Evolutionary conservation across 2,329 filamentous ascomycete genomes (phyloP), one percentile per base, ranked within the genome.

Genomic region (Epichloe bromicola): DNA sequence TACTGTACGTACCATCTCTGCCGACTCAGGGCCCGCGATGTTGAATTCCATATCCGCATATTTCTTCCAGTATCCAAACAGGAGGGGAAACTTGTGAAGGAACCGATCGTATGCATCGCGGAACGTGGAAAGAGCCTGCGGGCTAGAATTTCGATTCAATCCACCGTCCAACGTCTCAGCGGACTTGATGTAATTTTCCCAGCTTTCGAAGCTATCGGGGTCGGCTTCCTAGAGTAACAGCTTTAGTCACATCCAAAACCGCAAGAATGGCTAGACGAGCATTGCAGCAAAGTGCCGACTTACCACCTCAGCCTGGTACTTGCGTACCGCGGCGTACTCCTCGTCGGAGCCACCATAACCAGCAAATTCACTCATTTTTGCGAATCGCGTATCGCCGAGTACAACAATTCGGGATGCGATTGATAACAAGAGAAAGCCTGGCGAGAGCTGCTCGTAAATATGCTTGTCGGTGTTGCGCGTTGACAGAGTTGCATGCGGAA

Each of bases 61-160:
- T 67, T 96, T 97, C 74, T 97, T 97, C 93, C 93, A 98, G 73
- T 97, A 98, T 49, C 91, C 93, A 62, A 97, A 98, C 39, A 97
- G 80, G 11, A 97, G 78, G 3, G 93, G 93, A 58, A 96, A 98
- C 64, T 95, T 96, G 54, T 87, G 80, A 20, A 98, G 83, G 64
- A 98, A 94, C 46, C 86, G 82, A 66, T 98, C 90, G 72, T 95
- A 97, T 55, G 87, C 81, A 66, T 87, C 82, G 68, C 93, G 85
- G 51, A 89, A 85, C 11, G 88, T 84, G 19, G 88, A 83, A 60
- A 98, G 89, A 30, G 93, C 88, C 63, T 94, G 87, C 1, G 93
- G 90, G 65, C 87, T 96, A 41, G 93, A 97, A 70, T 98, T 98
- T 60, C 93, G 86, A 66, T 94, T 96, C 56, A 98, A 79, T 52